Evolutionary conservation across 164 flowering plant genomes (phyloP).

Genomic region (Vitis riparia): DNA sequence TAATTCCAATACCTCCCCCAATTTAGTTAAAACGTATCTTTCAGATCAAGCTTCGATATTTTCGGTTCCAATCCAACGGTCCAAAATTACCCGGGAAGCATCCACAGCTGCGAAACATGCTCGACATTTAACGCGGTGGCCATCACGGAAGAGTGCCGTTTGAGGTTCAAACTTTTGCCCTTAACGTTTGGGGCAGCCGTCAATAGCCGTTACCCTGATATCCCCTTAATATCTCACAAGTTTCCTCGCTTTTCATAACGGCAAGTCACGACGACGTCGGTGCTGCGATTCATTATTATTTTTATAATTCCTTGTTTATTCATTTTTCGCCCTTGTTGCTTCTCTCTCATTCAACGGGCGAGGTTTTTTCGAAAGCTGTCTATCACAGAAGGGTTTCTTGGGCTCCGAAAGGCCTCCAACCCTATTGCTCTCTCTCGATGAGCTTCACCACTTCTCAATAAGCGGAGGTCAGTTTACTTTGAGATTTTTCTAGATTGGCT

Average conservation of each 20-base stretch:
- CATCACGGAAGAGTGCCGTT: slow-evolving; percentile 56
- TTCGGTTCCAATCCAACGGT: slow-evolving; percentile 26
- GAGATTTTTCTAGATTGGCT: not conserved
- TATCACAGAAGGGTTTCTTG: slow-evolving; percentile 19
- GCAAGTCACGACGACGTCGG: slow-evolving; percentile 51
- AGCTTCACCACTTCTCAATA: slow-evolving; percentile 37
- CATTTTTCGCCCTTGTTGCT: slow-evolving; percentile 4
- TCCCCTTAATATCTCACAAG: not conserved
- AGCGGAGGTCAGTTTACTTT: slow-evolving; percentile 22
- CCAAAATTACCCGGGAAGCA: slow-evolving; percentile 27
- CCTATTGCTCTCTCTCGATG: slow-evolving; percentile 17
- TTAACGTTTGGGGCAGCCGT: slow-evolving; percentile 30
- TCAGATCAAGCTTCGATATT: slow-evolving; percentile 10
- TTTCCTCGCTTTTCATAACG: slow-evolving; percentile 26
- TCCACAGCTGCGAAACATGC: slow-evolving; percentile 10
- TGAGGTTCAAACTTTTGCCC: slow-evolving; percentile 72
- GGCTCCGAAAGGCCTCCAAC: slow-evolving; percentile 16
- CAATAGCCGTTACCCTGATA: slow-evolving; percentile 34
- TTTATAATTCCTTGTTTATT: slow-evolving; percentile 2
- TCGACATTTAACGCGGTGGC: slow-evolving; percentile 14
- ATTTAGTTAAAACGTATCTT: slow-evolving; percentile 13
- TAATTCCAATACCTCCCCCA: not conserved
- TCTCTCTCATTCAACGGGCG: slow-evolving; percentile 68
- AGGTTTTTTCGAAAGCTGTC: slow-evolving; percentile 36
- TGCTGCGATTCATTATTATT: not conserved